Evolutionary conservation across 345 rosid species (phyloP), one percentile per base, ranked within the genome.

Genomic region (Eutrema heterophyllum): DNA sequence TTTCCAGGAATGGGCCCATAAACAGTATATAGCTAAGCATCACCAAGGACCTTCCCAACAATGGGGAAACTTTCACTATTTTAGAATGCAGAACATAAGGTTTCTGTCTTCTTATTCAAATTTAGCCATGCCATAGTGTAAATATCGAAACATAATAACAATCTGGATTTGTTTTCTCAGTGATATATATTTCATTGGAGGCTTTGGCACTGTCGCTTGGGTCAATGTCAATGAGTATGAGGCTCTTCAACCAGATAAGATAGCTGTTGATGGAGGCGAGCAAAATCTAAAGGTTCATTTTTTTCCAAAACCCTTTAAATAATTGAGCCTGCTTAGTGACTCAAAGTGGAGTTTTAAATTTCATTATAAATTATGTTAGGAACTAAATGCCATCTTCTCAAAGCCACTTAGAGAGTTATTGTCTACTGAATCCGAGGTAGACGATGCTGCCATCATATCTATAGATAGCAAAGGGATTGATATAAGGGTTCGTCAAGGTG

Each of bases 181-280:
- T 76, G 99, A 95, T 81, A 90, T 95, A 77, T 95, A 95, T 78
- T 95, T 95, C 81, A 90, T 95, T 67, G 99, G 99, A 55, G 99
- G 98, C 67, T 95, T 95, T 76, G 99, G 99, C 70, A 92, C 98
- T 41, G 97, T 92, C 73, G 98, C 99, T 21, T 95, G 99, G 99
- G 88, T 95, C 8, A 90, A 92, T 79, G 96, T 92, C 57, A 83
- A 83, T 76, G 98, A 95, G 80, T 92, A 90, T 1, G 96, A 92
- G 66, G 79, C 83, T 35, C 79, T 95, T 77, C 82, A 80, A 32
- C 99, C 98, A 15, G 98, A 95, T 78, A 95, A 85, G 82, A 95
- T 92, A 79, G 98, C 99, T 52, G 97, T 89, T 36, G 88, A 92
- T 79, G 99, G 98, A 38, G 96, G 89, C n/a, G 98, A 95, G 82